Evolutionary conservation across 495 filamentous ascomycete genomes (phyloP).

Genomic region (Podospora pseudocomata): DNA sequence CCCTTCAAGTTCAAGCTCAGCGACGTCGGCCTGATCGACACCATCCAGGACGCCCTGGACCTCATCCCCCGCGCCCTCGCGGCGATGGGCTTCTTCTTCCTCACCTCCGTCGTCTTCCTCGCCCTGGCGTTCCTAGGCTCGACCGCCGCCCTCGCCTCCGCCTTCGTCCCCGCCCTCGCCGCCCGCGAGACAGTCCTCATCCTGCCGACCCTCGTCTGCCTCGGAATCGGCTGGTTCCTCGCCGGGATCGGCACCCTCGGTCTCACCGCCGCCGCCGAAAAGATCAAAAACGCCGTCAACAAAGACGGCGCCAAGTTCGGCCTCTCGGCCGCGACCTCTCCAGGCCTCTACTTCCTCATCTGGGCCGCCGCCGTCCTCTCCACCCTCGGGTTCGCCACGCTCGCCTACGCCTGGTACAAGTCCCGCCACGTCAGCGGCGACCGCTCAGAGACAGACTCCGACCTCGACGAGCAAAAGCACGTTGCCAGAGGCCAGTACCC

Average conservation of each 20-base stretch:
- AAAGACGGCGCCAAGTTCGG: conserved; percentile 34
- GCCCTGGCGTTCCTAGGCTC: conserved; percentile 33
- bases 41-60: conserved; percentile 58
- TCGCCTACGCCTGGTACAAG: background rate
- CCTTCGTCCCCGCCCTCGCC: background rate
- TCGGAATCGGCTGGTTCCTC: conserved; percentile 18
- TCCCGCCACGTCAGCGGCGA: background rate
- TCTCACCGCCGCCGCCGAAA: conserved; percentile 32
- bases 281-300: conserved; percentile 34
- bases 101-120: conserved; percentile 46
- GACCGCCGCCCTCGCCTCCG: conserved; percentile 23
- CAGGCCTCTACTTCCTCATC: conserved; percentile 51
- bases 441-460: background rate
- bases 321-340: conserved; percentile 58
- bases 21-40: conserved; percentile 56
- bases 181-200: background rate
- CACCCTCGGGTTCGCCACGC: conserved; percentile 4
- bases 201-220: background rate
- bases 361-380: conserved; percentile 16
- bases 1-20: conserved; percentile 49
- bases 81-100: conserved; percentile 61
- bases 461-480: conserved; percentile 6
- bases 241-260: conserved; percentile 28
- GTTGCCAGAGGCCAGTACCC: conserved; percentile 4
- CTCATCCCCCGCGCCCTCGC: conserved; percentile 46